Evolutionary conservation across 345 rosid genomes (phyloP), one percentile per base, ranked within the genome.

Genomic region (Sonneratia alba): DNA sequence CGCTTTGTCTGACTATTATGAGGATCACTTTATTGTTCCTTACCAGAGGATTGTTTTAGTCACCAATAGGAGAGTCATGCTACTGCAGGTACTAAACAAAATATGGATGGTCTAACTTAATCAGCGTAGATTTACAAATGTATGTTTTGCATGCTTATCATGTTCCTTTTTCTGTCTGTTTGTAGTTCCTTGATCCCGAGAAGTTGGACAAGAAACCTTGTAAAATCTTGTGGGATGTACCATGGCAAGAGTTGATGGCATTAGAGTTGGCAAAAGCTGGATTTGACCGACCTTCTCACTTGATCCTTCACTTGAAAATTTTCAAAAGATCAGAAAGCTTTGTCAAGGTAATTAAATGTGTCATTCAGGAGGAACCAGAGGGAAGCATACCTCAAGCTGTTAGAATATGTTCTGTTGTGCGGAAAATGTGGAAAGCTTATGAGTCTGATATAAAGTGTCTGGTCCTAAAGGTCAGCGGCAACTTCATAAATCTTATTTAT

Each of bases 221-320:
- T 81, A 95, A 91, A 86, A 90, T 95, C 74, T 81, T 87, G 85
- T 95, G 99, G 99, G 97, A 95, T 79, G 93, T 95, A 75, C 89
- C 96, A 21, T 95, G 97, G 97, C 96, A 90, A 77, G 92, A 90
- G 73, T 85, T 95, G 68, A 77, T 95, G 96, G 84, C 99, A n/a
- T 72, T 95, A 83, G 99, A 95, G 79, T 83, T 95, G 86, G 97
- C 97, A 66, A 95, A 90, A 85, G 96, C 92, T 36, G 96, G 97
- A 73, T 75, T 75, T 68, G 81, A 66, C 51, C 86, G 76, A 75
- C 97, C 99, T 79, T 92, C 99, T 70, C 92, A 87, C 79, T 77
- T 95, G 83, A 87, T 95, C 69, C 85, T 95, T 68, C 99, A 95
- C 83, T 89, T 95, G 62, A 92, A 90, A 84, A 84, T 62, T 71